Base-by-base conservation (phyloP, 768 basidiomycete species). In the Amanita pallidorosea region DNA sequence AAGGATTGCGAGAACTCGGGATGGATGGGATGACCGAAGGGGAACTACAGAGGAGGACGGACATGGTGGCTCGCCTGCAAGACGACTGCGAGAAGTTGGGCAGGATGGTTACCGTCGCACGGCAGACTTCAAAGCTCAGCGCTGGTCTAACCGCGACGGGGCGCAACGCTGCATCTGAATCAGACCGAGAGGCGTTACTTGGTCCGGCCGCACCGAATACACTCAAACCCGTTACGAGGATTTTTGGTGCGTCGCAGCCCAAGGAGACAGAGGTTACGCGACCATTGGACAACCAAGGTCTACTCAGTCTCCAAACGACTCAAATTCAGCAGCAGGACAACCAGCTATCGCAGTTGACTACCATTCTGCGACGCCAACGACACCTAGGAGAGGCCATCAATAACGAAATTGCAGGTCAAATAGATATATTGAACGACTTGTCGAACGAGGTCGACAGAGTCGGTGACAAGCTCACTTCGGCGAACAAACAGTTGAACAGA, bases 11-110 rank as follows among this genome's bases (percentile, higher is more conserved):
- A 58, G 75, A 70, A 36, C 72, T 89, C 34, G 85, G 72, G 7
- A 64, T 79, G 63, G 70, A 71, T 37, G 90, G 88, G 34, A 77
- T 97, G 76, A 84, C 80, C 56, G 82, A 91, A 64, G 95, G 95
- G n/a, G 95, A 98, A 72, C 71, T 91, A 59, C 83, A 86, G 67
- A 71, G 95, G 51, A 74, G 95, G 55, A 84, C 84, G 54, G 94
- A 93, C 60, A 83, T 96, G 83, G 81, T 93, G 46, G 86, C 83
- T 49, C 74, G 85, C 53, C 70, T 97, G 57, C 85, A 87, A 66
- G 91, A 93, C 62, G 94, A 97, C 63, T 85, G 88, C 69, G 88
- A 88, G 70, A 88, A 85, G 70, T 71, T 96, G 52, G 79, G 80
- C 35, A 81, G 80, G 72, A 88, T 95, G 74, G 83, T 91, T 37